Percentiles rank a stretch among this genome's conserved stretches.
Evolutionary conservation across 192 early-diverging fungal genomes (phyloP).

Genomic region (Podila clonocystis): DNA sequence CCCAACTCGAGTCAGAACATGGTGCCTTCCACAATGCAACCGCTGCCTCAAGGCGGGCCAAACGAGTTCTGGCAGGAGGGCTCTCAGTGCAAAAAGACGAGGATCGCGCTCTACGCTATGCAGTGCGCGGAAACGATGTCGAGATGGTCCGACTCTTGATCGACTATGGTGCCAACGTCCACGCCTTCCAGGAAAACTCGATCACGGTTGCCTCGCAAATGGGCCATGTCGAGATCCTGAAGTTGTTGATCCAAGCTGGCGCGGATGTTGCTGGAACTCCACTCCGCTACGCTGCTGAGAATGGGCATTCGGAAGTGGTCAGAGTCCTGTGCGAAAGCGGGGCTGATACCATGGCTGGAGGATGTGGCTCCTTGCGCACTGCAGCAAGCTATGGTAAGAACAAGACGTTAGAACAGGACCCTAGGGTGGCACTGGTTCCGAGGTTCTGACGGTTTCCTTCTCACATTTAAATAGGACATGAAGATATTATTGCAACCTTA

Average conservation of each 20-base stretch:
- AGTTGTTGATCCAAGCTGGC: slow-evolving; percentile 32
- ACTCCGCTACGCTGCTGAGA: slow-evolving; percentile 28
- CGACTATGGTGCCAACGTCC: slow-evolving; percentile 44
- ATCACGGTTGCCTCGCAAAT: slow-evolving; percentile 34
- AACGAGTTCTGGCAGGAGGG: slow-evolving; percentile 27
- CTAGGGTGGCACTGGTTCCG: neutral
- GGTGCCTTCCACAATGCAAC: slow-evolving; percentile 5
- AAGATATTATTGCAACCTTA: slow-evolving; percentile 28
- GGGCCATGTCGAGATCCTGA: slow-evolving; percentile 41
- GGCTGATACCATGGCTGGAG: slow-evolving; percentile 44
- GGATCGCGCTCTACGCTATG: slow-evolving; percentile 43
- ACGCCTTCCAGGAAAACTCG: slow-evolving; percentile 43
- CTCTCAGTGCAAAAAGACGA: slow-evolving; percentile 43
- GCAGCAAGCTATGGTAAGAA: slow-evolving; percentile 36
- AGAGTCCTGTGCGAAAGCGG: slow-evolving; percentile 29
- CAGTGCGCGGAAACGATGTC: slow-evolving; percentile 44
- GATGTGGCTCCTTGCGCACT: slow-evolving; percentile 35
- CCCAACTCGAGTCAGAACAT: slow-evolving; percentile 5
- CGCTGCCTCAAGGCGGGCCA: slow-evolving; percentile 22
- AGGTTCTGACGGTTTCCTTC: neutral
- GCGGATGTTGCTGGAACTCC: slow-evolving; percentile 34
- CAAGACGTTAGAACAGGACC: neutral
- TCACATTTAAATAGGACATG: slow-evolving; percentile 11
- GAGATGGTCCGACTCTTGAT: slow-evolving; percentile 41
- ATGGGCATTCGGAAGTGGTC: slow-evolving; percentile 37